Evolutionary conservation across 2,329 filamentous ascomycete species (phyloP).

Genomic region (Pyrenophora graminea): DNA sequence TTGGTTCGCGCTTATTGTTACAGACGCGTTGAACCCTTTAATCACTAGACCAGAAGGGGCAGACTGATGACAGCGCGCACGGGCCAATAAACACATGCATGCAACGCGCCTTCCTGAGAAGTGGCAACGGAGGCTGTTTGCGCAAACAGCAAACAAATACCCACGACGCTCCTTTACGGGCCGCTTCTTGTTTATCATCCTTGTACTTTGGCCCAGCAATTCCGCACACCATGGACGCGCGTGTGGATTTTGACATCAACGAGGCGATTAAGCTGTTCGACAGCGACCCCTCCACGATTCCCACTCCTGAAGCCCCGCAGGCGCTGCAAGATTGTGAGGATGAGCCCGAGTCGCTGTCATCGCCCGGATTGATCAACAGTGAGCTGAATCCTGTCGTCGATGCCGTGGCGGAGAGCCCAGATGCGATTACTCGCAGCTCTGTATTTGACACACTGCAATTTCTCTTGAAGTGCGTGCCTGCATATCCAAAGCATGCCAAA

Average conservation of each 20-base stretch:
- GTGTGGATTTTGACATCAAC: constrained; percentile 89
- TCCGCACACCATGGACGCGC: constrained; percentile 63
- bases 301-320: constrained; percentile 82
- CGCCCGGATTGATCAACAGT: constrained; percentile 73
- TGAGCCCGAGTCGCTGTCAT: constrained; percentile 81
- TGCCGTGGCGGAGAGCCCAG: constrained; percentile 86
- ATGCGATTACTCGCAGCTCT: constrained; percentile 77
- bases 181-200: constrained; percentile 22
- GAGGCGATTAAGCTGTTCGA: constrained; percentile 96
- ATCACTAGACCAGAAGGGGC: constrained; percentile 20
- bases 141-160: constrained; percentile 19
- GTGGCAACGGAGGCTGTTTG: constrained; percentile 15
- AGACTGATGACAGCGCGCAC: constrained; percentile 14
- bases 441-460: constrained; percentile 94
- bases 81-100: constrained; percentile 24
- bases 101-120: constrained; percentile 21
- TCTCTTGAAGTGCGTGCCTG: constrained; percentile 86
- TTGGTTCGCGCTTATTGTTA: constrained; percentile 11
- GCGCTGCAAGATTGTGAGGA: constrained; percentile 89
- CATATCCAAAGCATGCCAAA: constrained; percentile 48
- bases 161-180: constrained; percentile 18
- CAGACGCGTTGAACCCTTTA: constrained; percentile 16
- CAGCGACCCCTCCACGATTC: constrained; percentile 82
- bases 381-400: constrained; percentile 92
- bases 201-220: constrained; percentile 15